Evolutionary conservation across 768 basidiomycete genomes (phyloP).

Genomic region (Mycena rebaudengoi): DNA sequence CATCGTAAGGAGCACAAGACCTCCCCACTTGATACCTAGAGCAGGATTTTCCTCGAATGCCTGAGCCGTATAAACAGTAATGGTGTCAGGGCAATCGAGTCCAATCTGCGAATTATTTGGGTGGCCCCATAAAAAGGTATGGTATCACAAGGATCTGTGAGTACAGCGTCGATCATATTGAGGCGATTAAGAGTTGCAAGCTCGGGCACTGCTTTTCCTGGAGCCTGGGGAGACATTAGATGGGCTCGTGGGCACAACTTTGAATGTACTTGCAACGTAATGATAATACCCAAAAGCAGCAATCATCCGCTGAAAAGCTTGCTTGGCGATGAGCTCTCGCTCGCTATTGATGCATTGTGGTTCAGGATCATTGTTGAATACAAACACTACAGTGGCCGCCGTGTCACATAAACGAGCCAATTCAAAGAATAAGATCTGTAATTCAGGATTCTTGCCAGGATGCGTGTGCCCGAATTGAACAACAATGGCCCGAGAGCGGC

Average conservation of each 20-base stretch:
- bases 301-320: conserved; percentile 43
- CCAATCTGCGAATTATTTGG: conserved; percentile 49
- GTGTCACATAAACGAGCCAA: conserved; percentile 45
- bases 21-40: conserved; percentile 35
- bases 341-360: conserved; percentile 36
- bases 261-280: conserved; percentile 30
- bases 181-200: conserved; percentile 47
- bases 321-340: too few relatives aligned
- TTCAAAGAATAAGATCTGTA: conserved; percentile 53
- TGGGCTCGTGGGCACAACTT: background rate
- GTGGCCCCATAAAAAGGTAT: conserved; percentile 56
- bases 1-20: conserved; percentile 43
- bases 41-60: conserved; percentile 30
- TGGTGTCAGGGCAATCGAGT: conserved; percentile 55
- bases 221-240: conserved; percentile 36
- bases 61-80: conserved; percentile 26
- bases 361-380: conserved; percentile 46
- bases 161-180: conserved; percentile 52
- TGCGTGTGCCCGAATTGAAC: conserved; percentile 24
- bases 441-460: conserved; percentile 52
- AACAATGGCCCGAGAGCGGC: conserved; percentile 8
- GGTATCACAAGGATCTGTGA: conserved; percentile 57
- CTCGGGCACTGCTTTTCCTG: conserved; percentile 57
- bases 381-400: conserved; percentile 52
- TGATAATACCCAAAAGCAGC: conserved; percentile 53